These are phyloP conservation scores for Rhizopogon rudus DNA, from an alignment of 768 basidiomycete genomes.

Conservation along the genomic window DNA sequence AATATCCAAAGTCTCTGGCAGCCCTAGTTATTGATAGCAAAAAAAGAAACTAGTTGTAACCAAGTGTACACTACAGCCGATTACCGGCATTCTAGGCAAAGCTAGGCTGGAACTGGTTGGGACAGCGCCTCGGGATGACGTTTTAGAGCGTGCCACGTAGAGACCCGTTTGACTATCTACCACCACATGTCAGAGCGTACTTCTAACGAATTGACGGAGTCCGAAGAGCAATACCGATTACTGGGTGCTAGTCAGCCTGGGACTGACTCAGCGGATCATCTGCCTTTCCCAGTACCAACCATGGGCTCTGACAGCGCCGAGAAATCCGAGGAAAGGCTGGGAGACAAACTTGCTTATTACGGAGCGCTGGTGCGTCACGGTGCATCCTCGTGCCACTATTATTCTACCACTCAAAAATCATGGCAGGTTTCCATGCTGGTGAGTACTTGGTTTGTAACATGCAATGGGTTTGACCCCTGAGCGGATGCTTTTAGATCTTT, in stretches of 20 bases:
- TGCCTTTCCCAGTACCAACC: background rate
- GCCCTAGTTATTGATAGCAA: too few relatives aligned
- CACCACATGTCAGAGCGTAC: background rate
- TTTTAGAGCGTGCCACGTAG: background rate
- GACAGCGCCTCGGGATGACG: background rate
- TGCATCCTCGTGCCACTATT: background rate
- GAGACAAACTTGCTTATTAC: constrained; percentile 31
- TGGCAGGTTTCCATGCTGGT: constrained; percentile 15
- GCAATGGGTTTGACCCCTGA: background rate
- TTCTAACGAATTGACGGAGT: background rate
- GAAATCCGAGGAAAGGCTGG: constrained; percentile 33
- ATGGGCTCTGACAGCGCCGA: constrained; percentile 21
- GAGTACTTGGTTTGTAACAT: background rate
- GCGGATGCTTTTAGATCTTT: constrained; percentile 29
- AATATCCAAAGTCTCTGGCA: too few relatives aligned
- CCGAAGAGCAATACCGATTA: constrained; percentile 14
- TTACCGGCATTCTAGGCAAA: background rate
- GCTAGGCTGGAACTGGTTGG: background rate
- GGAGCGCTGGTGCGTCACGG: constrained; percentile 37
- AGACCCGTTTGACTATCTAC: background rate
- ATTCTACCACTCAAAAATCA: background rate
- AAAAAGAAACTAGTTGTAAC: too few relatives aligned
- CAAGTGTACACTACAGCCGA: too few relatives aligned
- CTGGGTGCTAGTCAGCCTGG: constrained; percentile 1
- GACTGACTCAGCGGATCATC: background rate